Evolutionary conservation across 371 early-diverging fungal genomes (phyloP), one percentile per base, ranked within the genome.

Genomic region (Mucor indicus): DNA sequence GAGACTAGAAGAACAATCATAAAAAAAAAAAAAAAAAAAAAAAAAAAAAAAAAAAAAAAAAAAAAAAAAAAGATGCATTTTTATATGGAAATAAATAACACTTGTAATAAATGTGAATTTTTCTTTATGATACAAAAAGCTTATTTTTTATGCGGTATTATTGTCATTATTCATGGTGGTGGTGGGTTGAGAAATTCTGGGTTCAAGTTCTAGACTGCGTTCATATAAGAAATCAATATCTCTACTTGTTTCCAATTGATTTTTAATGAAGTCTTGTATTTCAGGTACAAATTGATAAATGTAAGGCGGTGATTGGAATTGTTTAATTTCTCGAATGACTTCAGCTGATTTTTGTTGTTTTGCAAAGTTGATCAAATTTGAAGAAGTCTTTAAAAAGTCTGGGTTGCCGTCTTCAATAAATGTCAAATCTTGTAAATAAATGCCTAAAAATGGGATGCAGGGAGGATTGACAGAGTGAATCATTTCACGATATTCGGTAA

Each of bases 351-450:
- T 90, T 55, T 82, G 79, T 40, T 89, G 87, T 70, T 96, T 96
- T 49, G 80, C 84, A 74, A 95, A 96, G 69, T 97, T 97, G 75
- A 97, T 92, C 41, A 91, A 67, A 12, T 67, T 72, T 1, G 60
- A 64, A 29, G 71, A 73, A 55, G 79, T 71, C 46, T 68, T 60
- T 30, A 93, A 55, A 48, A 77, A 70, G 60, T 94, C 88, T 11
- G 89, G 77, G 70, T 93, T 95, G 17, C 96, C 95, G 38, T 94
- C 94, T 51, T 94, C 91, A 39, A 95, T 89, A 62, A 96, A 95
- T 22, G 94, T 92, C 58, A 97, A 61, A 61, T 97, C 98, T 40
- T 90, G 91, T 30, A 95, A 70, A 59, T 90, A 91, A 17, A 87
- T 80, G 27, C 91, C 95, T 39, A 96, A 75, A 60, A 93, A 95